Base-by-base conservation (phyloP, 2,329 filamentous ascomycete species). In the Trichoderma sp. region DNA sequence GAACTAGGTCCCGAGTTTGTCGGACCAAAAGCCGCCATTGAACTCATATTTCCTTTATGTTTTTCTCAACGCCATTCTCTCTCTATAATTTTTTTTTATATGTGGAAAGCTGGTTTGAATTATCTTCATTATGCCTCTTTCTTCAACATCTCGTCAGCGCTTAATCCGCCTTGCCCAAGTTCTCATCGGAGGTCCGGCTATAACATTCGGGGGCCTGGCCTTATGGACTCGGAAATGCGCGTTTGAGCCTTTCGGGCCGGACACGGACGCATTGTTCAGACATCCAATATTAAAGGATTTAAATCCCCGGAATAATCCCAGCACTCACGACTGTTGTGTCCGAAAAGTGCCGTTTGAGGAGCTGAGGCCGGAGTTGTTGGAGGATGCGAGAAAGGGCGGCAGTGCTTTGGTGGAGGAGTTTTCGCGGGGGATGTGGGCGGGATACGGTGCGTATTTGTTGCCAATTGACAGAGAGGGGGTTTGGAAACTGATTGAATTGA, bases 391-490 rank as follows among this genome's bases (percentile, higher is more conserved):
- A 36, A 47, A 32, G 11, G 63, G 63, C 3, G 63, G 63, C 30
- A 28, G 63, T 36, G 63, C 63, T 2, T 23, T 66, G 12, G 43
- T 66, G 4, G 47, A 36, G 20, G n/a, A 55, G 63, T 66, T 55
- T 66, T 53, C 63, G 15, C 30, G 63, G 32, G 63, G 43, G 20
- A 66, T 66, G 63, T 66, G 63, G 63, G 63, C 28, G 8, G 43
- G 63, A 28, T 66, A 55, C 17, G 63, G 63, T 55, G 2, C 3
- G 58, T 55, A 36, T 5, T 43, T 17, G 3, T 30, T 28, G 2
- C 26, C 20, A 6, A 9, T 8, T 6, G 17, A 30, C 1, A 20
- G 36, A 43, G 36, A 17, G 1, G 36, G 9, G 4, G 1, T 3
- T 30, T 20, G 15, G 3, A 5, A 12, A 5, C 6, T 63, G 9